Evolutionary conservation across 108 stramenopile genomes (phyloP).

Genomic region (Nitzschia sp.): DNA sequence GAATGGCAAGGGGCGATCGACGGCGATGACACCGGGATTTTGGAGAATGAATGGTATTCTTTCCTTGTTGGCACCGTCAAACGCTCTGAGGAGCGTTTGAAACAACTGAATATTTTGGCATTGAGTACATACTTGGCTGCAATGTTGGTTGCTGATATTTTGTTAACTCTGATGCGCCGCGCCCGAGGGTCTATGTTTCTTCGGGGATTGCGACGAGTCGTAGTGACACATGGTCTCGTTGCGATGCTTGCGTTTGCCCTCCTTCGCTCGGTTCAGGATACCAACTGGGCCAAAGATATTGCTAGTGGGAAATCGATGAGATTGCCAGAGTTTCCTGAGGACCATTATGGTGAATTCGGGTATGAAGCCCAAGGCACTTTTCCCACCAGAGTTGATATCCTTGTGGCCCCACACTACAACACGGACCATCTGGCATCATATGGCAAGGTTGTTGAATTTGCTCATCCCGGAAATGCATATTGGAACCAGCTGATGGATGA

Average conservation of each 20-base stretch:
- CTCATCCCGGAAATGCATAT: conserved; percentile 50
- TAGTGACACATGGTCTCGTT: conserved; percentile 28
- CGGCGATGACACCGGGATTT: conserved; percentile 1
- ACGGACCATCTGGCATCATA: conserved; percentile 44
- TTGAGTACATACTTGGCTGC: conserved; percentile 13
- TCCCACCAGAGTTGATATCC: conserved; percentile 37
- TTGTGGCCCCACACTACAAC: conserved; percentile 29
- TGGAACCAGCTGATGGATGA: conserved; percentile 30
- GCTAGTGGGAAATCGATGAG: conserved; percentile 25
- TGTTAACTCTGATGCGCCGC: background rate
- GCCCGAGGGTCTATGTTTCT: background rate
- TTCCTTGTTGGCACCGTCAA: conserved; percentile 29
- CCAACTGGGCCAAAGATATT: conserved; percentile 51
- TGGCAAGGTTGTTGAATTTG: conserved; percentile 31
- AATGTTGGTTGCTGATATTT: conserved; percentile 2
- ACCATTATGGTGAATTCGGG: background rate
- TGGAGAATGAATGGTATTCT: conserved; percentile 24
- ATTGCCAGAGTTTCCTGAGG: conserved; percentile 17
- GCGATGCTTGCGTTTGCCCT: conserved; percentile 11
- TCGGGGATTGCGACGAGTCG: conserved; percentile 19
- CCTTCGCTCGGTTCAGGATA: conserved; percentile 21
- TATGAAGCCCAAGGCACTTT: conserved; percentile 19
- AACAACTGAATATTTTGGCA: conserved; percentile 12
- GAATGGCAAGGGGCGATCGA: conserved; percentile 32
- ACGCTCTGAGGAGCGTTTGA: conserved; percentile 12